Percentiles rank a stretch among this genome's conserved stretches.
These are phyloP conservation scores for Candida stauntonica DNA, from an alignment of 805 yeast genomes.

Conservation along the genomic window DNA sequence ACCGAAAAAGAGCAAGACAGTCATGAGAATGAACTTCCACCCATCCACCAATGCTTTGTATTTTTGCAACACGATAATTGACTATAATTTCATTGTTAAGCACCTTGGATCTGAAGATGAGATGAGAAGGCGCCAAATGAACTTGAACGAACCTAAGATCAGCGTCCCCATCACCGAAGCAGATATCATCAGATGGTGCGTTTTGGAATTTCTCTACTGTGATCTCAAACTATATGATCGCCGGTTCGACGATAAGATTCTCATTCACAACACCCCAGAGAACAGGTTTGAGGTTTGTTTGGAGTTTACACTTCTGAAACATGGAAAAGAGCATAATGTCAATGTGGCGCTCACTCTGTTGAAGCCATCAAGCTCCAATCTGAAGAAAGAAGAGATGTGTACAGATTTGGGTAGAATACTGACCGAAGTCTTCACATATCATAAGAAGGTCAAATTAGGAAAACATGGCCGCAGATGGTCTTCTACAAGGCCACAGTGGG, in stretches of 20 bases:
- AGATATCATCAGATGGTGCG: slow-evolving; percentile 14
- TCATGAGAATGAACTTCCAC: neutral
- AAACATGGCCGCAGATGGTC: slow-evolving; percentile 11
- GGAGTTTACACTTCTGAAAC: slow-evolving; percentile 3
- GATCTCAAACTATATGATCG: slow-evolving; percentile 18
- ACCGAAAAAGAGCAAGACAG: neutral
- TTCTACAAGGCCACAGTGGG: slow-evolving; percentile 21
- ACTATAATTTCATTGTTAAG: slow-evolving; percentile 14
- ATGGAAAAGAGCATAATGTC: slow-evolving; percentile 1
- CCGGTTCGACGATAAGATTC: slow-evolving; percentile 5
- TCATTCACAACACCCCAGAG: slow-evolving; percentile 10
- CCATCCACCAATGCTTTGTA: slow-evolving; percentile 5
- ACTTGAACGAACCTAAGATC: slow-evolving; percentile 1
- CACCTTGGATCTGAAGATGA: slow-evolving; percentile 12
- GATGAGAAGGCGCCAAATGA: neutral
- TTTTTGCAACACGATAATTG: slow-evolving; percentile 6
- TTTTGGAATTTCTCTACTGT: slow-evolving; percentile 15
- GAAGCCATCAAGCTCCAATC: slow-evolving; percentile 15
- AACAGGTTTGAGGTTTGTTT: slow-evolving; percentile 11
- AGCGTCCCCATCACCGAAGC: slow-evolving; percentile 6
- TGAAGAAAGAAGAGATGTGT: slow-evolving; percentile 8
- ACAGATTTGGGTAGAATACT: slow-evolving; percentile 12
- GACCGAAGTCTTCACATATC: slow-evolving; percentile 11
- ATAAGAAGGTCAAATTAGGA: slow-evolving; percentile 1
- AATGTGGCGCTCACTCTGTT: slow-evolving; percentile 6